phyloP scores from a whole-genome alignment of 495 filamentous ascomycete genomes.

The Xylaria cubensis region DNA sequence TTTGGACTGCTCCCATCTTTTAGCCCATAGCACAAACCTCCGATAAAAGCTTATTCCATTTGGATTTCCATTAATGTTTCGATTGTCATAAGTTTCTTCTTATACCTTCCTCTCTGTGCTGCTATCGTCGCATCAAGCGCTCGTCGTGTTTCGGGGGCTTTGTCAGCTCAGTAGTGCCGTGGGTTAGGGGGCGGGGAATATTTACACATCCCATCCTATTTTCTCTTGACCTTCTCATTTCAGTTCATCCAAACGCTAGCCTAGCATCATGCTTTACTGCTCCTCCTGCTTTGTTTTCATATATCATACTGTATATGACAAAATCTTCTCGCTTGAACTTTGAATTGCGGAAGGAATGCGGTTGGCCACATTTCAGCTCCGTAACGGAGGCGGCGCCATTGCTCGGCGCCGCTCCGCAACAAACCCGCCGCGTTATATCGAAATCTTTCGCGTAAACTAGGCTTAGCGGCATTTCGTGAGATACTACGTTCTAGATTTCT shows the following conservation, averaged over 20 bases:
- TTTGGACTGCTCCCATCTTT: conserved; percentile 6
- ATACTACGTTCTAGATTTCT: neutral
- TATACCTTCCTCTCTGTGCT: conserved; percentile 22
- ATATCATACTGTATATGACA: neutral
- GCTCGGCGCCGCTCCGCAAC: neutral
- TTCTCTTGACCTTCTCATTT: conserved; percentile 21
- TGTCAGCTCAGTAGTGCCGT: neutral
- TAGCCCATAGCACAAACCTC: neutral
- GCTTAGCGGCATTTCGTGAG: neutral
- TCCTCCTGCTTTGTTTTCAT: neutral
- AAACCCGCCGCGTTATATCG: neutral
- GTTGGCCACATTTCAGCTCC: conserved; percentile 13
- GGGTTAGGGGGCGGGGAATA: neutral
- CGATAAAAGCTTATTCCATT: conserved; percentile 3
- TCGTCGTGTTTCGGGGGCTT: conserved; percentile 17
- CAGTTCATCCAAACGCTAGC: conserved; percentile 1
- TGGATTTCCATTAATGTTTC: conserved; percentile 8
- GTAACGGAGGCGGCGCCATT: conserved; percentile 13
- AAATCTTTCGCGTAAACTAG: neutral
- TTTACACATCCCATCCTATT: neutral
- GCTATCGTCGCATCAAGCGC: conserved; percentile 14
- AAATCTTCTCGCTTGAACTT: neutral
- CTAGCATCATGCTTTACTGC: neutral
- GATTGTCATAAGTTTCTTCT: conserved; percentile 13
- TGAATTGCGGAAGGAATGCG: conserved; percentile 10